Conservation (phyloP, 495 filamentous ascomycete species). For the Talaromyces ruber region DNA sequence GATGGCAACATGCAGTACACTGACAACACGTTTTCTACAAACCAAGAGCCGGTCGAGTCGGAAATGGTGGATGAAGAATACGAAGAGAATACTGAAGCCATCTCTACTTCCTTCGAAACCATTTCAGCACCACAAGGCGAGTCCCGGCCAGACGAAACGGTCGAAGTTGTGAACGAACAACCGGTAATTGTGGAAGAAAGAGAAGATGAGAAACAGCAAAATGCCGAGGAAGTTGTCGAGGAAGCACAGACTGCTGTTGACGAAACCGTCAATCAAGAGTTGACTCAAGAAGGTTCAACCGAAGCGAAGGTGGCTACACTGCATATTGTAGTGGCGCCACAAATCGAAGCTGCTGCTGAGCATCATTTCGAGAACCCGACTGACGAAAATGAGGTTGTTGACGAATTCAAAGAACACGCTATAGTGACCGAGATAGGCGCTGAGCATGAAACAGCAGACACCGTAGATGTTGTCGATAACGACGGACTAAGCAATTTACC, state of each 20-base stretch:
- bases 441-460: constrained; percentile 8
- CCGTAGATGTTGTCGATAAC: constrained; percentile 1
- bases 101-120: constrained; percentile 20
- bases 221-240: neutral
- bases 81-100: constrained; percentile 23
- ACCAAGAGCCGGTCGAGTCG: constrained; percentile 26
- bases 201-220: neutral
- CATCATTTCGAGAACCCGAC: constrained; percentile 9
- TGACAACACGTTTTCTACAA: constrained; percentile 25
- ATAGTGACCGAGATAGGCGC: neutral
- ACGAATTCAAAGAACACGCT: neutral
- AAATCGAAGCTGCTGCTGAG: constrained; percentile 4
- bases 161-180: neutral
- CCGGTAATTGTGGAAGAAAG: constrained; percentile 1
- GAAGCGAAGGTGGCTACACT: neutral
- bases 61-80: constrained; percentile 39
- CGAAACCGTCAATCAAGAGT: neutral
- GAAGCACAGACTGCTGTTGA: neutral
- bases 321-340: neutral
- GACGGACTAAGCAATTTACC: constrained; percentile 2
- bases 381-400: neutral
- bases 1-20: constrained; percentile 20
- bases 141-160: neutral
- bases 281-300: neutral
- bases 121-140: neutral